These are phyloP conservation scores for Biscutella laevigata DNA, from an alignment of 441 rosid genomes.

Conservation along the genomic window DNA sequence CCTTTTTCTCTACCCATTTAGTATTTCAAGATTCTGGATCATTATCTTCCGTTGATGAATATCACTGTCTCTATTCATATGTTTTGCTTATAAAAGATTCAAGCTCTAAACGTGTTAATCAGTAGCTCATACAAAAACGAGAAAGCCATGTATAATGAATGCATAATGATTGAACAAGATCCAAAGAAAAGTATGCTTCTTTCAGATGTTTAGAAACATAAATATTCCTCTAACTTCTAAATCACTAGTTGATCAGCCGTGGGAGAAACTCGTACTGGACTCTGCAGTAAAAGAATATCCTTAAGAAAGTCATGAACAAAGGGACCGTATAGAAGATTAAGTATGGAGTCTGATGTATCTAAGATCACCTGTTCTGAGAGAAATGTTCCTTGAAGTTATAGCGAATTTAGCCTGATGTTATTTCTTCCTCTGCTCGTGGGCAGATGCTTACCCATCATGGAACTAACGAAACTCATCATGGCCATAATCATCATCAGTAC, in stretches of 20 bases:
- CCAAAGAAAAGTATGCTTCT: constrained; percentile 11
- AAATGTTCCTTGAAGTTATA: constrained; percentile 13
- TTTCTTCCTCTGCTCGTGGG: constrained; percentile 14
- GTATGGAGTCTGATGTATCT: background rate
- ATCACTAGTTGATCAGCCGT: constrained; percentile 14
- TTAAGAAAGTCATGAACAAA: background rate
- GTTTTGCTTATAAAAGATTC: constrained; percentile 19
- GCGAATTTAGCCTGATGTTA: constrained; percentile 6
- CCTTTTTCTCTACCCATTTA: background rate
- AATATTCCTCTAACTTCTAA: constrained; percentile 22
- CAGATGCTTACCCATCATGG: constrained; percentile 25
- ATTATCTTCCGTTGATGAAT: background rate
- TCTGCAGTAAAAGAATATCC: constrained; percentile 17
- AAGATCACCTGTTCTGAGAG: constrained; percentile 18
- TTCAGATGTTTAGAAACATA: constrained; percentile 15
- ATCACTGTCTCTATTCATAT: constrained; percentile 9
- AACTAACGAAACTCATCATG: constrained; percentile 82
- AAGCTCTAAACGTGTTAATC: constrained; percentile 1
- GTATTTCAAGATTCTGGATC: background rate
- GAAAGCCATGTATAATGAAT: constrained; percentile 5
- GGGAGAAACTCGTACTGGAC: constrained; percentile 15
- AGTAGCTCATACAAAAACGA: constrained; percentile 7
- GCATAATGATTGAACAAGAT: constrained; percentile 20
- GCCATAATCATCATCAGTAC: constrained; percentile 49
- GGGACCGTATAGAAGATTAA: background rate